phyloP scores from a whole-genome alignment of 2,329 filamentous ascomycete species.

The Scorias spongiosa region DNA sequence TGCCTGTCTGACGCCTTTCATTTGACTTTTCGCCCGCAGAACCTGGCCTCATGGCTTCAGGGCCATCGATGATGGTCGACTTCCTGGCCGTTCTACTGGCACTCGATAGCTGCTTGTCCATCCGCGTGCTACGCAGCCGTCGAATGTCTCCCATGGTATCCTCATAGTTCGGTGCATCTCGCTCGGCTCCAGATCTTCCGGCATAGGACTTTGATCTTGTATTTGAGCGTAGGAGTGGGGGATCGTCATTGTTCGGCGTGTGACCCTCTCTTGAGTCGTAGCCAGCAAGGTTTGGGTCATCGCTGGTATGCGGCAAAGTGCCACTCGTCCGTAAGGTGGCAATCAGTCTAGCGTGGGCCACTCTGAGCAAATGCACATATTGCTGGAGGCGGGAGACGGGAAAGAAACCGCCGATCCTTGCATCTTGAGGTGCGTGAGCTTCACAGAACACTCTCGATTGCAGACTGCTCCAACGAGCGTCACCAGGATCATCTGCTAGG shows the following conservation, averaged over 20 bases:
- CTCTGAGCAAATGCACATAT: slow-evolving; percentile 82
- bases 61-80: slow-evolving; percentile 83
- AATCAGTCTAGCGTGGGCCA: slow-evolving; percentile 77
- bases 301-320: slow-evolving; percentile 56
- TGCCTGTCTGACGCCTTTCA: slow-evolving; percentile 26
- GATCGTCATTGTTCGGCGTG: slow-evolving; percentile 31
- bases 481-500: slow-evolving; percentile 50
- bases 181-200: slow-evolving; percentile 41
- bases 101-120: slow-evolving; percentile 87
- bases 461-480: slow-evolving; percentile 54
- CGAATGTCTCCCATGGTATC: slow-evolving; percentile 93
- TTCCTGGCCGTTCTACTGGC: slow-evolving; percentile 82
- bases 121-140: slow-evolving; percentile 75
- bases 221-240: slow-evolving; percentile 45
- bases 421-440: slow-evolving; percentile 30
- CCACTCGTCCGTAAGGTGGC: slow-evolving; percentile 75
- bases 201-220: slow-evolving; percentile 61
- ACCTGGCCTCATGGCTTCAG: slow-evolving; percentile 57
- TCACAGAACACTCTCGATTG: slow-evolving; percentile 57
- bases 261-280: slow-evolving; percentile 54
- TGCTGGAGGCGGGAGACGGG: slow-evolving; percentile 77
- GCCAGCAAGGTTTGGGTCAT: slow-evolving; percentile 53
- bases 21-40: slow-evolving; percentile 42
- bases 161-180: slow-evolving; percentile 62
- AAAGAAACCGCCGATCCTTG: slow-evolving; percentile 49